These are phyloP conservation scores for Rhynchospora tenuis DNA, from an alignment of 176 grass and related monocot species.

Conservation along the genomic window DNA sequence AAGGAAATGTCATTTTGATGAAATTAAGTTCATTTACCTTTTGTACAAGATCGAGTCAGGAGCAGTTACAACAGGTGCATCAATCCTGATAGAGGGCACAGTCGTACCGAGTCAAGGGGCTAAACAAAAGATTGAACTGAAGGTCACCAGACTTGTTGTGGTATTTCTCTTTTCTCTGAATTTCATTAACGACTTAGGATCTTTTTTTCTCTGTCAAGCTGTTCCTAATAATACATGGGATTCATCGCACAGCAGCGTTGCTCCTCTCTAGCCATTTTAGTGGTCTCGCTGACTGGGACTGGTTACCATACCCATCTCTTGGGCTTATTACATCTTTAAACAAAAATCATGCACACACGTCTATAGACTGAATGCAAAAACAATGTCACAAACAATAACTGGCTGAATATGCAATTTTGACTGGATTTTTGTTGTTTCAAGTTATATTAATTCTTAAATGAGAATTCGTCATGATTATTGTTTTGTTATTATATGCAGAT, in stretches of 20 bases:
- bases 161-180: conserved; percentile 39
- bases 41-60: conserved; percentile 77
- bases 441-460: background rate
- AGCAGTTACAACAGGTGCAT: conserved; percentile 60
- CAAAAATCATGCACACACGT: too few relatives aligned
- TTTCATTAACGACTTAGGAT: background rate
- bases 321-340: too few relatives aligned
- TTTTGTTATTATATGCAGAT: conserved; percentile 54
- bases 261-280: too few relatives aligned
- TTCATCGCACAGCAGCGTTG: too few relatives aligned
- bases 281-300: too few relatives aligned
- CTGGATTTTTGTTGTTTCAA: background rate
- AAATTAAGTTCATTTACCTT: background rate
- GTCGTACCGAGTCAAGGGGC: conserved; percentile 81
- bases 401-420: background rate
- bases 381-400: too few relatives aligned
- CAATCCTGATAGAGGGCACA: conserved; percentile 76
- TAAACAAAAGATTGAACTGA: conserved; percentile 95
- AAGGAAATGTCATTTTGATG: background rate
- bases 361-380: too few relatives aligned
- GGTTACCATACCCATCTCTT: too few relatives aligned
- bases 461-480: background rate
- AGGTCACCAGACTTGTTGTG: conserved; percentile 70
- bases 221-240: too few relatives aligned
- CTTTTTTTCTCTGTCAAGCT: too few relatives aligned